Percentiles rank a stretch among this genome's conserved stretches.
Evolutionary conservation across 257 asterid genomes (phyloP).

Genomic region (Capsicum baccatum): DNA sequence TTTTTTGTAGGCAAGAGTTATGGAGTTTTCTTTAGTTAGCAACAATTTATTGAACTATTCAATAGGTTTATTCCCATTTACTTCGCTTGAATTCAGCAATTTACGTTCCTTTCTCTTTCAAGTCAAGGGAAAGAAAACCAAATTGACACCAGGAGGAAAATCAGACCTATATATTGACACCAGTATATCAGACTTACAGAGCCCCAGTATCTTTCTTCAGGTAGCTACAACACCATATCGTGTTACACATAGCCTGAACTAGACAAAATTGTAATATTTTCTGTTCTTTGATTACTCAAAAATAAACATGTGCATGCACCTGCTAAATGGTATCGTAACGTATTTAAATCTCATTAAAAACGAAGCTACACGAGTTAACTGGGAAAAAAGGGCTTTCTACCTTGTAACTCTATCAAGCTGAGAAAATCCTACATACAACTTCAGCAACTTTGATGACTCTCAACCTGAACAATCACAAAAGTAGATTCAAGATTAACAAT

Average conservation of each 20-base stretch:
- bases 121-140: slow-evolving; percentile 9
- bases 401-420: neutral
- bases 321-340: neutral
- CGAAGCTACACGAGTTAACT: neutral
- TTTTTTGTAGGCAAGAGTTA: slow-evolving; percentile 12
- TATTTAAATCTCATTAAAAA: neutral
- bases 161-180: neutral
- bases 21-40: slow-evolving; percentile 24
- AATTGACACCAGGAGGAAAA: neutral
- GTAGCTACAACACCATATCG: neutral
- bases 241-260: neutral
- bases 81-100: neutral
- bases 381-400: neutral
- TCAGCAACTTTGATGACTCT: slow-evolving; percentile 5
- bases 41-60: slow-evolving; percentile 13
- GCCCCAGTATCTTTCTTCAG: neutral
- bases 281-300: neutral
- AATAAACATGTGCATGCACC: neutral
- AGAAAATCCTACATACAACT: neutral
- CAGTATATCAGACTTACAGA: neutral
- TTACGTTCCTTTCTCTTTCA: neutral
- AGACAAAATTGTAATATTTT: neutral
- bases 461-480: slow-evolving; percentile 1
- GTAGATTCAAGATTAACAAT: neutral
- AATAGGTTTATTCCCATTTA: slow-evolving; percentile 16